These are phyloP conservation scores for Penicillium tannophilum DNA, from an alignment of 495 filamentous ascomycete species.

Conservation along the genomic window DNA sequence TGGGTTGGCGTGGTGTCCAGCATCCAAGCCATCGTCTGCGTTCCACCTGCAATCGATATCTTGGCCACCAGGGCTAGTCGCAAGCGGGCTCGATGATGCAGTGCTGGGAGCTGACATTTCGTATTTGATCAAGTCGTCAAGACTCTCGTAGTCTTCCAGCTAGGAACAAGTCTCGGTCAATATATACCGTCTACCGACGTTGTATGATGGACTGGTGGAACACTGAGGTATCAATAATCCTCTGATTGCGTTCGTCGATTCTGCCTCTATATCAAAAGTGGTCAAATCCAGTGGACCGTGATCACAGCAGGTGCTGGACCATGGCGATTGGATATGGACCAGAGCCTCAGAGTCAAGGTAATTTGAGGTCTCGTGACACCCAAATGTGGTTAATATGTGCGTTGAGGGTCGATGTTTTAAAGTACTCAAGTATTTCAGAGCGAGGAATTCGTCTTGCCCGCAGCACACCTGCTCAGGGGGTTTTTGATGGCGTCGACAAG, in stretches of 20 bases:
- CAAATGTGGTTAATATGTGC: not conserved
- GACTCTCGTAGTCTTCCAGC: not conserved
- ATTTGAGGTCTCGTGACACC: slow-evolving; percentile 1
- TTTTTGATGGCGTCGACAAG: not conserved
- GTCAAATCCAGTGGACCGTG: not conserved
- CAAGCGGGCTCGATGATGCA: slow-evolving; percentile 3
- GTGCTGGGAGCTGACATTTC: slow-evolving; percentile 1
- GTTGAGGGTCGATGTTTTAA: not conserved
- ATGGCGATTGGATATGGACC: not conserved
- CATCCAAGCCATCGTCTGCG: not conserved
- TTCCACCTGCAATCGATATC: not conserved
- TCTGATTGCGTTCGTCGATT: not conserved
- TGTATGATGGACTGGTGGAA: not conserved
- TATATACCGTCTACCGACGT: not conserved
- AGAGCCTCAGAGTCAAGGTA: slow-evolving; percentile 1
- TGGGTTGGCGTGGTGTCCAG: not conserved
- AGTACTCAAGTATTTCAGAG: not conserved
- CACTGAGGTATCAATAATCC: not conserved
- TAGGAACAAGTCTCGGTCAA: not conserved
- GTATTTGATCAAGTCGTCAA: not conserved
- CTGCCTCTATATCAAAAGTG: not conserved
- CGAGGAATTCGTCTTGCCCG: not conserved
- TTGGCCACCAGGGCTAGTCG: not conserved
- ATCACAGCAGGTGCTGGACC: slow-evolving; percentile 1
- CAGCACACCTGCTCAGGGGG: not conserved